Evolutionary conservation across 176 grass and related monocot genomes (phyloP).

Genomic region (Guadua angustifolia): DNA sequence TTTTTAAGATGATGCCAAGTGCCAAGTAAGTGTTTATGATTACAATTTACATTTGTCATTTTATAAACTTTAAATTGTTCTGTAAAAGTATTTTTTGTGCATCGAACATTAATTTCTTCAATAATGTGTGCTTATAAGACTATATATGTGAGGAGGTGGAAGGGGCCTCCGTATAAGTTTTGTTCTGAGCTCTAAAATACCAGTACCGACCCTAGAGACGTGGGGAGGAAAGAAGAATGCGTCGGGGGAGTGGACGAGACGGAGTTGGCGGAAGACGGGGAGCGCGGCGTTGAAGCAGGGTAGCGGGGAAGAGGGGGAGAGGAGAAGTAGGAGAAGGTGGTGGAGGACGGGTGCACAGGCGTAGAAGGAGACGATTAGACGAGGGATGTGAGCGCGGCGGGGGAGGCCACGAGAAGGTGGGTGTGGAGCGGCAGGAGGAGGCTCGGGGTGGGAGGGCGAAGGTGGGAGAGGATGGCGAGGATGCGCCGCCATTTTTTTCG

Average conservation of each 20-base stretch:
- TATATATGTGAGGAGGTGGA: no score
- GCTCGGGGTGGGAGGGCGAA: not conserved
- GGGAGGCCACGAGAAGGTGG: constrained; percentile 50
- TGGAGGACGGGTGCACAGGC: constrained; percentile 40
- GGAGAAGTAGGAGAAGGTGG: constrained; percentile 37
- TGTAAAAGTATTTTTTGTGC: no score
- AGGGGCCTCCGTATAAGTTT: no score
- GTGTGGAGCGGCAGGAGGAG: constrained; percentile 55
- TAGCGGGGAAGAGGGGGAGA: constrained; percentile 35
- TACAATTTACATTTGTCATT: no score
- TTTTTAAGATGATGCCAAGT: no score
- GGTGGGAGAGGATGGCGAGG: constrained; percentile 10
- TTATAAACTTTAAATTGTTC: no score
- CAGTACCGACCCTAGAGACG: no score
- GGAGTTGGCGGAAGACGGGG: constrained; percentile 51
- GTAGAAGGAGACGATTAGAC: constrained; percentile 52
- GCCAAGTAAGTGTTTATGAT: no score
- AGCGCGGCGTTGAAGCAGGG: constrained; percentile 67
- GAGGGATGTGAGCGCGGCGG: constrained; percentile 44
- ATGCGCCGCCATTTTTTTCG: constrained; percentile 29
- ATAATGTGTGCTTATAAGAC: no score
- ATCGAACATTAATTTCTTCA: no score
- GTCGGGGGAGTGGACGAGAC: constrained; percentile 49
- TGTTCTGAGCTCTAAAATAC: no score
- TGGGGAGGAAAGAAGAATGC: constrained; percentile 48